Evolutionary conservation across 2,329 filamentous ascomycete genomes (phyloP), one percentile per base, ranked within the genome.

Genomic region (Zymoseptoria pseudotritici): DNA sequence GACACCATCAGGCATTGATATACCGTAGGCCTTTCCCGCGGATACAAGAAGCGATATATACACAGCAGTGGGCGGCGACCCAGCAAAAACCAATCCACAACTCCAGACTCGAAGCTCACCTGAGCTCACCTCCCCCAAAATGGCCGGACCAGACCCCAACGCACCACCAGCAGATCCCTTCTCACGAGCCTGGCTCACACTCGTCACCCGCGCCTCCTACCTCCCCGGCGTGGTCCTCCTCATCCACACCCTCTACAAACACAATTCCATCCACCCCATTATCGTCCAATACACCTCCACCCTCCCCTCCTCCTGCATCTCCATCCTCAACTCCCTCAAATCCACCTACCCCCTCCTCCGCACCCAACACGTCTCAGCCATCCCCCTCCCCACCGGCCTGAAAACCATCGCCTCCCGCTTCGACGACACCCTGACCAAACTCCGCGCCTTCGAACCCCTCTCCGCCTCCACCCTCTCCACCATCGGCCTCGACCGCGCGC

Each of bases 351-450:
- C 54, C 68, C 76, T 17, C 73, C 76, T 20, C 69, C 83, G 1
- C 69, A 76, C 4, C 74, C 79, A 21, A 24, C 62, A 50, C 9
- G 54, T 58, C 4, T 58, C 63, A 20, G 58, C 63, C 24, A 58
- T 62, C 54, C 56, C 56, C 42, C 29, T 62, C 58, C 55, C 63
- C 4, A 49, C 58, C 31, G 61, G 57, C 29, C 55, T 61, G 26
- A 56, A 63, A 46, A 69, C 73, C 29, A 79, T 83, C 31, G 79
- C 80, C 1, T 76, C 80, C 59, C 76, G 80, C 21, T 82, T 82
- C 69, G 74, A 73, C 59, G 80, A 83, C 63, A 83, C 80, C 3
- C 82, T 80, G 77, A 82, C 80, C 2, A 82, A 83, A 65, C 73
- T 83, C 2, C 76, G 79, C n/a, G 80, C 81, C 21, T 82, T 83